These are phyloP conservation scores for Colletotrichum tropicale DNA, from an alignment of 2,329 filamentous ascomycete genomes.

Conservation along the genomic window DNA sequence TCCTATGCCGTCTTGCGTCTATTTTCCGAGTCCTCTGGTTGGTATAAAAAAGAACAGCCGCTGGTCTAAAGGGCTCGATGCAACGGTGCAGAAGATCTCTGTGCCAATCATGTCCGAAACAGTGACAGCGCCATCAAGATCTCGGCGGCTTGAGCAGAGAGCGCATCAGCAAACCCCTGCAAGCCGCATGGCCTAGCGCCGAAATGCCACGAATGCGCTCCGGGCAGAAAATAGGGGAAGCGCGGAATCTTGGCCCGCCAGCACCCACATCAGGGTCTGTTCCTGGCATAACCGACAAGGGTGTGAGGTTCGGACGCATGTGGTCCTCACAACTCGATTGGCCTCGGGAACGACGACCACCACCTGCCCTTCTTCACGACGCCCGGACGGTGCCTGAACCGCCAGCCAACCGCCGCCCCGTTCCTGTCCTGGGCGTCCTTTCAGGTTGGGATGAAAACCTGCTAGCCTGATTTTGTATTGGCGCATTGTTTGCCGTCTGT, in stretches of 20 bases:
- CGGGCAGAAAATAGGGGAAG: neutral
- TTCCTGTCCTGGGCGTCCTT: neutral
- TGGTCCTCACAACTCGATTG: neutral
- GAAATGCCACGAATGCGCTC: neutral
- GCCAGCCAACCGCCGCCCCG: conserved; percentile 16
- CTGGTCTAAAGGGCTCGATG: neutral
- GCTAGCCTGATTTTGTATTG: neutral
- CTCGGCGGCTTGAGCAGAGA: conserved; percentile 1
- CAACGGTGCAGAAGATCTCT: conserved; percentile 6
- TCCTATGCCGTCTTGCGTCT: neutral
- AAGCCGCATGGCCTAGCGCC: conserved; percentile 6
- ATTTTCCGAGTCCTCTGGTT: neutral
- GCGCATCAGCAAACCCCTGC: neutral
- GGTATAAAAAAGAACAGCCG: neutral
- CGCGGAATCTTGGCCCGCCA: neutral
- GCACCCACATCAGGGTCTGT: neutral
- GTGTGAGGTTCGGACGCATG: neutral
- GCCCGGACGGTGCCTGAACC: neutral
- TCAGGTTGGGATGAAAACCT: neutral
- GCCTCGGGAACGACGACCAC: neutral
- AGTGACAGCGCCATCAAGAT: conserved; percentile 17
- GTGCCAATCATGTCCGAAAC: conserved; percentile 5
- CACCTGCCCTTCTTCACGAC: neutral
- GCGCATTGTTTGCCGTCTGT: neutral
- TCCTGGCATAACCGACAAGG: conserved; percentile 3